Evolutionary conservation across 2,329 filamentous ascomycete genomes (phyloP).

Genomic region (Cordyceps fumosorosea): DNA sequence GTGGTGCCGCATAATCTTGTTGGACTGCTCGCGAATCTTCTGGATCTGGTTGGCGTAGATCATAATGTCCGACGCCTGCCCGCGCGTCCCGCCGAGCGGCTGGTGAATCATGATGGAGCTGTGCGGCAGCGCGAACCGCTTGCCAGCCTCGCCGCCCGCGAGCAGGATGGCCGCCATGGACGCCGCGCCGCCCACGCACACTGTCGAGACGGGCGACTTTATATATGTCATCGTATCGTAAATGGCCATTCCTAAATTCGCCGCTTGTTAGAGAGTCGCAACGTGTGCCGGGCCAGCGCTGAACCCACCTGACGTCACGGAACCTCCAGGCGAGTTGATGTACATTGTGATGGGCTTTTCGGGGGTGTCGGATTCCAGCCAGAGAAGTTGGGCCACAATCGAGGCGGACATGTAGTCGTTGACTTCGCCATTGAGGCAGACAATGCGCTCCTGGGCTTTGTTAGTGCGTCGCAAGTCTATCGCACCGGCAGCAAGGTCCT

Average conservation of each 20-base stretch:
- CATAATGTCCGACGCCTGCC: conserved; percentile 72
- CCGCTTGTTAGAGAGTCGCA: not conserved
- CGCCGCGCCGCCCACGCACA: conserved; percentile 89
- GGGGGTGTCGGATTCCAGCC: conserved; percentile 93
- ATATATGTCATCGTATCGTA: conserved; percentile 99
- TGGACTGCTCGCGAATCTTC: conserved; percentile 75
- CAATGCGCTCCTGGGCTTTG: conserved; percentile 68
- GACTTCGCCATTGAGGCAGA: conserved; percentile 87
- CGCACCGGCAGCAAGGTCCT: conserved; percentile 16
- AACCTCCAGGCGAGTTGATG: conserved; percentile 93
- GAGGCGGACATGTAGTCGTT: conserved; percentile 88
- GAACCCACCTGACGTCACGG: conserved; percentile 61
- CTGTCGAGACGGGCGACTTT: conserved; percentile 82
- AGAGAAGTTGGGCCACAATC: conserved; percentile 91
- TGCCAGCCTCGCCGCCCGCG: conserved; percentile 75
- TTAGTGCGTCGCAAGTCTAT: not conserved
- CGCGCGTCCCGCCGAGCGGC: conserved; percentile 67
- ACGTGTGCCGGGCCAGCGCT: too few relatives aligned
- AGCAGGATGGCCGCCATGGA: conserved; percentile 91
- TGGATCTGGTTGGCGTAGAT: conserved; percentile 98
- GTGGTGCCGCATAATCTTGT: conserved; percentile 82
- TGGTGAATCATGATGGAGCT: conserved; percentile 97
- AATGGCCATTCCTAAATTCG: conserved; percentile 65
- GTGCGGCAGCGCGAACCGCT: conserved; percentile 86
- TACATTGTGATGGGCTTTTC: conserved; percentile 95